Conservation (phyloP, 495 filamentous ascomycete species). For the Xylaria longipes region DNA sequence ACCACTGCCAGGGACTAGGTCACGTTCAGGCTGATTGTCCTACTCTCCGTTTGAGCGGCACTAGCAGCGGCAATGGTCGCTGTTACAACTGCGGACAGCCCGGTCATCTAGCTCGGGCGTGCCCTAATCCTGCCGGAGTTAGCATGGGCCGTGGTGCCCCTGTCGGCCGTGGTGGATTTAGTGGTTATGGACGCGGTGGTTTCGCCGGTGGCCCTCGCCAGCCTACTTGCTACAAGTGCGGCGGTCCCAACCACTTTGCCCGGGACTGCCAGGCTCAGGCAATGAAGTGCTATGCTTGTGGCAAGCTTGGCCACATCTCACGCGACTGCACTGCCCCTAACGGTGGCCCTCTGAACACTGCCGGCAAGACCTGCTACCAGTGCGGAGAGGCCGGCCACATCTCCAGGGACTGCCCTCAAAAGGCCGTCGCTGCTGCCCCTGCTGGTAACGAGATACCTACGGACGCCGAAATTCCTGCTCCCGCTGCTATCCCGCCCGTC, state of each 20-base stretch:
- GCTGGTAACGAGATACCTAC: slow-evolving; percentile 54
- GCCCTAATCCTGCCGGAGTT: slow-evolving; percentile 70
- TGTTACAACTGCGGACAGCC: slow-evolving; percentile 96
- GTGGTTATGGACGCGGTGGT: slow-evolving; percentile 71
- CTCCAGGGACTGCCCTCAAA: slow-evolving; percentile 87
- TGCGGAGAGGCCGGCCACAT: slow-evolving; percentile 97
- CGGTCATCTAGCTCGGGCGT: slow-evolving; percentile 89
- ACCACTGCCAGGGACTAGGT: slow-evolving; percentile 97
- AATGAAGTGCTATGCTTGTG: slow-evolving; percentile 99
- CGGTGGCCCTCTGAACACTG: slow-evolving; percentile 92
- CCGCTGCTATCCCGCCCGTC: slow-evolving; percentile 43
- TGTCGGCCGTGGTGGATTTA: slow-evolving; percentile 71
- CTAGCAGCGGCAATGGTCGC: slow-evolving; percentile 71
- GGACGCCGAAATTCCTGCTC: slow-evolving; percentile 42
- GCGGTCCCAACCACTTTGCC: slow-evolving; percentile 97
- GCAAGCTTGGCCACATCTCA: slow-evolving; percentile 97
- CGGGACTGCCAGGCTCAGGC: slow-evolving; percentile 99
- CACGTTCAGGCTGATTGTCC: slow-evolving; percentile 99
- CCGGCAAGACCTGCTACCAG: slow-evolving; percentile 98
- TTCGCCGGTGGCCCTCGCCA: slow-evolving; percentile 75
- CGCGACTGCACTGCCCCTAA: slow-evolving; percentile 98
- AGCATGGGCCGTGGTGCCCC: slow-evolving; percentile 69
- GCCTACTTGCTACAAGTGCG: slow-evolving; percentile 99
- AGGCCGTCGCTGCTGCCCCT: slow-evolving; percentile 45
- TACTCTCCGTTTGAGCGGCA: slow-evolving; percentile 85